These are phyloP conservation scores for Tilletia horrida DNA, from an alignment of 1,284 basidiomycete genomes.

Conservation along the genomic window DNA sequence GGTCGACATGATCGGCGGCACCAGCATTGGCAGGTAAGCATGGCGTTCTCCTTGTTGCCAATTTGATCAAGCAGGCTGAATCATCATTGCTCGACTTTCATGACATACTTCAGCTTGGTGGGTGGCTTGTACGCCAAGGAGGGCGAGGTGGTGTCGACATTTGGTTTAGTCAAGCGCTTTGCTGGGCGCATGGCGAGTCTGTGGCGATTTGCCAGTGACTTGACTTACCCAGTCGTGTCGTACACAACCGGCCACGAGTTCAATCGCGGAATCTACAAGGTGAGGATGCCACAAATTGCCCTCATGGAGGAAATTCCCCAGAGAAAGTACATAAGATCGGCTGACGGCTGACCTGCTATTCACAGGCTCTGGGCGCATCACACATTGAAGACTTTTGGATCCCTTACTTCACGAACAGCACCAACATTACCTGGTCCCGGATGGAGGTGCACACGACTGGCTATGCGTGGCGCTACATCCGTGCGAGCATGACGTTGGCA, in stretches of 20 bases:
- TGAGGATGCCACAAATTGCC: no score
- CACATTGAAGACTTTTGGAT: slow-evolving; percentile 99
- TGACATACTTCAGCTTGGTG: slow-evolving; percentile 61
- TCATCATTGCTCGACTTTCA: background rate
- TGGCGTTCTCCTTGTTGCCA: background rate
- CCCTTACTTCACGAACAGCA: slow-evolving; percentile 96
- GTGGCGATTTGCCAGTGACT: slow-evolving; percentile 89
- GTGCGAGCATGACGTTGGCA: slow-evolving; percentile 95
- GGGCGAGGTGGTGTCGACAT: slow-evolving; percentile 79
- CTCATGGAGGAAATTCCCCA: no score
- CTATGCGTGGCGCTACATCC: slow-evolving; percentile 66
- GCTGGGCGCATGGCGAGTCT: slow-evolving; percentile 86
- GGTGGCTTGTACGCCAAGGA: slow-evolving; percentile 95
- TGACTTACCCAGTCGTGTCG: slow-evolving; percentile 93
- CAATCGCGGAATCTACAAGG: slow-evolving; percentile 37
- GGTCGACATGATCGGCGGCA: slow-evolving; percentile 77
- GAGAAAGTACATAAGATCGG: no score
- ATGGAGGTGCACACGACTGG: slow-evolving; percentile 98
- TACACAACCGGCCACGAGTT: slow-evolving; percentile 79
- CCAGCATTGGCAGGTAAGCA: slow-evolving; percentile 70
- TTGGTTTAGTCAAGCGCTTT: slow-evolving; percentile 85
- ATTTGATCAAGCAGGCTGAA: background rate
- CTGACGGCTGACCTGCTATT: background rate
- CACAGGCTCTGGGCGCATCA: slow-evolving; percentile 78
- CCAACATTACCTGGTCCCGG: slow-evolving; percentile 92